These are phyloP conservation scores for Phialocephala subalpina DNA, from an alignment of 2,329 filamentous ascomycete genomes.

Conservation along the genomic window DNA sequence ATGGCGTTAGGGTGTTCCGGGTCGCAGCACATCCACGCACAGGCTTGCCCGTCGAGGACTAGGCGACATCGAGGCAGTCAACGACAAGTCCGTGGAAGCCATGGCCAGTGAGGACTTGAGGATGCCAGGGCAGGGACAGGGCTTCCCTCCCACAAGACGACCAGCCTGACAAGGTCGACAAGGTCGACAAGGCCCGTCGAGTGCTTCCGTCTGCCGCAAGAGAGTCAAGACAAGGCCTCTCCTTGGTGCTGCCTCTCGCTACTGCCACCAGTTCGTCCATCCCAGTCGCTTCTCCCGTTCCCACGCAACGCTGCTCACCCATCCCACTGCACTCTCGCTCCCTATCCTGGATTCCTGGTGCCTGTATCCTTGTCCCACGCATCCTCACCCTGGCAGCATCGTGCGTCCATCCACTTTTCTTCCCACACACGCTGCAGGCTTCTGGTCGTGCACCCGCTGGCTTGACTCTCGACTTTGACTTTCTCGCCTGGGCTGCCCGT, in stretches of 20 bases:
- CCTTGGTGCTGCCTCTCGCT: not conserved
- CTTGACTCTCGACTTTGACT: not conserved
- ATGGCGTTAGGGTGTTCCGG: slow-evolving; percentile 13
- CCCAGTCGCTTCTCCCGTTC: slow-evolving; percentile 16
- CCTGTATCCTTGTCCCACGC: not conserved
- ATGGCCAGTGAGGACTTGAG: not conserved
- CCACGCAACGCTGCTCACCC: not conserved
- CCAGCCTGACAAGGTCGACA: too few species aligned
- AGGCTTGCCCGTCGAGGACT: not conserved
- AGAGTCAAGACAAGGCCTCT: too few species aligned
- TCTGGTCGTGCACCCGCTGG: slow-evolving; percentile 5
- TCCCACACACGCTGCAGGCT: slow-evolving; percentile 6
- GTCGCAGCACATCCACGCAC: slow-evolving; percentile 10
- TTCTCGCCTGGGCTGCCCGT: not conserved
- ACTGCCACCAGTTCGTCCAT: slow-evolving; percentile 19
- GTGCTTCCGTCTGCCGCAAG: not conserved
- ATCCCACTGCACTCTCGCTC: not conserved
- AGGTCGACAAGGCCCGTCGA: not conserved
- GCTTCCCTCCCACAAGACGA: too few species aligned
- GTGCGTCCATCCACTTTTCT: slow-evolving; percentile 7
- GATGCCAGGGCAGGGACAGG: not conserved
- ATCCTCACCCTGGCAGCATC: slow-evolving; percentile 8
- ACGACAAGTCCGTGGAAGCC: too few species aligned
- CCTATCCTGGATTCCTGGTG: not conserved
- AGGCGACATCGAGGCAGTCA: not conserved